phyloP scores from a whole-genome alignment of 2,329 filamentous ascomycete genomes.

The Chaetomium sp. region DNA sequence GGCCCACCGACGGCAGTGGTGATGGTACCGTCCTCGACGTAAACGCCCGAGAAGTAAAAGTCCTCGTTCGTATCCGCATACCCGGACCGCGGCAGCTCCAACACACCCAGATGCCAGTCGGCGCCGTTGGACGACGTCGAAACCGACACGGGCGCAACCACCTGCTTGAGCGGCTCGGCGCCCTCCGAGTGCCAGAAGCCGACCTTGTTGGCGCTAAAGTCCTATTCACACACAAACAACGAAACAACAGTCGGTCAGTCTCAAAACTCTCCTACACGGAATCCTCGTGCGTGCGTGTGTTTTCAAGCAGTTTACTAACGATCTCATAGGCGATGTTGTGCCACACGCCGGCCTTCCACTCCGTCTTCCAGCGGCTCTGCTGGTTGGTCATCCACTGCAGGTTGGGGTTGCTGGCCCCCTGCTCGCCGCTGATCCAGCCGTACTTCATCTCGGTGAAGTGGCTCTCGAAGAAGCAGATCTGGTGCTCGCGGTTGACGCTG shows the following conservation, averaged over 20 bases:
- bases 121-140: conserved; percentile 66
- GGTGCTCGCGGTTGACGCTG: conserved; percentile 65
- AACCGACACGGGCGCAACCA: conserved; percentile 61
- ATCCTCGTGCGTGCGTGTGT: no score
- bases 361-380: conserved; percentile 63
- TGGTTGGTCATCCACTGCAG: conserved; percentile 67
- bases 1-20: conserved; percentile 38
- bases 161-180: conserved; percentile 56
- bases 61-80: conserved; percentile 61
- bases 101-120: conserved; percentile 73
- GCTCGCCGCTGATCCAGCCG: conserved; percentile 58
- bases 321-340: conserved; percentile 77
- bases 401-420: conserved; percentile 50
- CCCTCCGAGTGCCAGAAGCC: conserved; percentile 72
- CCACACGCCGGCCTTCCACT: conserved; percentile 66
- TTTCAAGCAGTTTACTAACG: no score
- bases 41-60: conserved; percentile 72
- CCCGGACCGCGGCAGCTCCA: conserved; percentile 63
- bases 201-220: conserved; percentile 64
- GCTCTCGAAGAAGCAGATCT: conserved; percentile 64
- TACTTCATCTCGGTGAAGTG: conserved; percentile 77
- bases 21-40: conserved; percentile 61
- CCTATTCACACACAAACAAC: no score
- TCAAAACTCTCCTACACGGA: no score
- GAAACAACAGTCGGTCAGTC: no score